Conservation (phyloP, 2,329 filamentous ascomycete genomes). For the Stromatinia cepivora region DNA sequence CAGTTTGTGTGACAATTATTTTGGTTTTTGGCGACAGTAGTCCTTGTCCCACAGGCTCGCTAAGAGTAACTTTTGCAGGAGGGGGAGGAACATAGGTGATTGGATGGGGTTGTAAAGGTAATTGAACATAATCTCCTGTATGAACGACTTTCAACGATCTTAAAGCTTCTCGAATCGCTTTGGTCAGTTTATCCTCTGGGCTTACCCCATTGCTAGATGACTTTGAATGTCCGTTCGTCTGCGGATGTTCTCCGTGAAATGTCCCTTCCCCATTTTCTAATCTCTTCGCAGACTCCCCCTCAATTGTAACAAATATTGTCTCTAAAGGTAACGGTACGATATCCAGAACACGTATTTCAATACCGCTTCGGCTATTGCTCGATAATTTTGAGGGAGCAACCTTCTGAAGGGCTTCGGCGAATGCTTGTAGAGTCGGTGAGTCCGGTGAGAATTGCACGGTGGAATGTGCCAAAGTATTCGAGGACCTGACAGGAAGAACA, state of each 20-base stretch:
- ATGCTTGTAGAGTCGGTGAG: slow-evolving; percentile 74
- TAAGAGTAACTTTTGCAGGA: slow-evolving; percentile 86
- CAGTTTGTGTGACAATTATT: slow-evolving; percentile 74
- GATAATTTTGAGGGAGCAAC: slow-evolving; percentile 74
- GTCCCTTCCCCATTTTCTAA: slow-evolving; percentile 81
- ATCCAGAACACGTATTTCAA: slow-evolving; percentile 82
- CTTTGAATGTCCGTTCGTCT: slow-evolving; percentile 45
- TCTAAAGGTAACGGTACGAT: slow-evolving; percentile 78
- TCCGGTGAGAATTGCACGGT: slow-evolving; percentile 77
- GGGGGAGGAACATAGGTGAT: slow-evolving; percentile 83
- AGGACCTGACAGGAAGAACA: slow-evolving; percentile 71
- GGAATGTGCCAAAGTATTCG: slow-evolving; percentile 66
- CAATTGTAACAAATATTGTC: slow-evolving; percentile 82
- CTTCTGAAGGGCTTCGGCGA: slow-evolving; percentile 71
- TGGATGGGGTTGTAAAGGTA: slow-evolving; percentile 80
- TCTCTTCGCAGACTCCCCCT: slow-evolving; percentile 75
- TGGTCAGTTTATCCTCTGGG: slow-evolving; percentile 59
- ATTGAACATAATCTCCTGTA: slow-evolving; percentile 72
- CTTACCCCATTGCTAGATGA: slow-evolving; percentile 39
- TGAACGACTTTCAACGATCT: slow-evolving; percentile 75
- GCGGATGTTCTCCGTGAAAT: slow-evolving; percentile 68
- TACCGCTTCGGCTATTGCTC: slow-evolving; percentile 69
- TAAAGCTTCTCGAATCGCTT: slow-evolving; percentile 73
- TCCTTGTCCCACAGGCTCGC: slow-evolving; percentile 91
- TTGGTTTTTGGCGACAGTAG: slow-evolving; percentile 74